Base-by-base conservation (phyloP, 2,329 filamentous ascomycete species). In the Trichoderma sp. region DNA sequence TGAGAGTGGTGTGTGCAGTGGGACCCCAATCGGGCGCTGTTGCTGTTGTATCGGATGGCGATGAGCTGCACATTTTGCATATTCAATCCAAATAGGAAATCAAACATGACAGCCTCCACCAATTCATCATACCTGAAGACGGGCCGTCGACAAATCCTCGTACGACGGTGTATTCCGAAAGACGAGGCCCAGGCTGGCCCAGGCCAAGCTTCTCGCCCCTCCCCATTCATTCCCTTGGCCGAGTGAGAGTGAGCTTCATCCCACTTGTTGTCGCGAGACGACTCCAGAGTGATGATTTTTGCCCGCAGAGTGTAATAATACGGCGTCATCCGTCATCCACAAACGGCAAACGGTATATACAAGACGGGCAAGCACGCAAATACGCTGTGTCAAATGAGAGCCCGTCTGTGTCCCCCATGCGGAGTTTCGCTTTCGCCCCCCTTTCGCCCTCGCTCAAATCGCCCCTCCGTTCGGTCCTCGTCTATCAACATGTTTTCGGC, bases 51-150 rank as follows among this genome's bases (percentile, higher is more conserved):
- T 68, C 39, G 66, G 39, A 68, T 62, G 57, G 57, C 57, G 57
- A 68, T 68, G 66, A 39, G 53, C 66, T 68, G 66, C 66, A 68
- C 66, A 34, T 50, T 50, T 23, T 68, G 66, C 66, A 68, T 68
- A 50, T 68, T 68, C 57, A 32, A 53, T 68, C 66, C 55, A 62
- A 68, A 68, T 68, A 68, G 66, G 66, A 68, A 68, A 68, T 53
- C 66, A 17, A 68, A 34, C 57, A 13, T 62, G 36, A 30, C 34
- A 8, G 65, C 65, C 55, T 59, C 65, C 65, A 34, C 65, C 36
- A 30, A 23, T 36, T 62, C 57, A 50, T 62, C 39, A 68, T 53
- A 15, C 66, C 66, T 68, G 66, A 68, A 47, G 39, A 62, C 66
- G 26, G 53, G n/a, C 28, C 55, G 17, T 43, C 23, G 26, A 68